Base-by-base conservation (phyloP, 352 stramenopile genomes). In the Phytophthora hibernalis region DNA sequence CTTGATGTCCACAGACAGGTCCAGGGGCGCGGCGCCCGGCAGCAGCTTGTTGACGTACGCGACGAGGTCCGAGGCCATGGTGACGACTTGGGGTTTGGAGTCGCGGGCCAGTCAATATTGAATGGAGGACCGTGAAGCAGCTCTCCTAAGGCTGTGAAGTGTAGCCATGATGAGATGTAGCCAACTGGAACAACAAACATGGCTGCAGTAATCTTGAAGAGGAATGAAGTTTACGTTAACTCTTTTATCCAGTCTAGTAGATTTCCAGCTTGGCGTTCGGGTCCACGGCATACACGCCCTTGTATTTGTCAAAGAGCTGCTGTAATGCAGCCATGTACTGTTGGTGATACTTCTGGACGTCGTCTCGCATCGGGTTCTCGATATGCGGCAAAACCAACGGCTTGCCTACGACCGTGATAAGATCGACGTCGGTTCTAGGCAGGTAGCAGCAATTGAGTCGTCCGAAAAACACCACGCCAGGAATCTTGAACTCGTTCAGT, bases 341-440 rank as follows among this genome's bases (percentile, higher is more conserved):
- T 9, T 74, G 61, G 71, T 98, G 96, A 81, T 96, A 98, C 70
- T 89, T 90, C 47, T 78, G 63, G 2, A 98, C 84, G 31, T 98
- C 91, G 28, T 97, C 85, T 26, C 81, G 76, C 1, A 82, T 97
- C 3, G 96, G 96, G 45, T 96, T 45, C 40, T 84, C 74, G 61
- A 98, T 95, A 44, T 80, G 89, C 10, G 93, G 96, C 37, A 98
- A 40, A 43, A 83, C 50, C 24, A 98, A 63, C 15, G 91, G 80
- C 47, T 88, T 88, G 11, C 93, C 91, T 21, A 97, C 80, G 13
- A 98, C 92, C 13, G 92, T 97, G 53, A 91, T 85, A 30, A 98
- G 49, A 40, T 91, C 77, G 0, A 90, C 70, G 42, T 85, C 58
- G 11, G 76, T 72, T 33, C 65, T 77, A 10, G 95, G 93, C 79